Evolutionary conservation across 441 rosid species (phyloP).

Genomic region (Croton setiger): DNA sequence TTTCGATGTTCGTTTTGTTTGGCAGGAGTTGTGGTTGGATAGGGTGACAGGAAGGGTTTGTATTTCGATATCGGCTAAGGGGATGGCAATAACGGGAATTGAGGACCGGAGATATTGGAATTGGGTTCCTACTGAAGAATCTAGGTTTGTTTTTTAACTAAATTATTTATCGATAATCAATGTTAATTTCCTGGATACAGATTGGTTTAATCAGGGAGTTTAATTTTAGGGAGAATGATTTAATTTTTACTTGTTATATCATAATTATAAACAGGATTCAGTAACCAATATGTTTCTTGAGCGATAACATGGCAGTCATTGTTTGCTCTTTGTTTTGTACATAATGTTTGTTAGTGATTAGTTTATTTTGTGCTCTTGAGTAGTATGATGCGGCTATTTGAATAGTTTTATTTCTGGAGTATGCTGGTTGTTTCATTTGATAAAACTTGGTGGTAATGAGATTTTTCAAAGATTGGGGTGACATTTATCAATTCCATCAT

Average conservation of each 20-base stretch:
- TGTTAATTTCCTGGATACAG: background rate
- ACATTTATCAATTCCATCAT: background rate
- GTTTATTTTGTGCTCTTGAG: background rate
- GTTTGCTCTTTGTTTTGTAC: background rate
- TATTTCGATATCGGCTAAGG: constrained; percentile 79
- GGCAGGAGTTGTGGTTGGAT: constrained; percentile 86
- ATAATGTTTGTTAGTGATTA: background rate
- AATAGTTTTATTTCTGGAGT: background rate
- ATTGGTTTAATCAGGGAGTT: constrained; percentile 9
- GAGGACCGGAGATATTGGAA: constrained; percentile 94
- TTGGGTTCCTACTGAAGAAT: constrained; percentile 88
- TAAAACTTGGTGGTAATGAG: background rate
- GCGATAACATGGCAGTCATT: background rate
- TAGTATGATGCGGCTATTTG: background rate
- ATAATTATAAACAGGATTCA: background rate
- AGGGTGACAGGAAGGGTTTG: constrained; percentile 81
- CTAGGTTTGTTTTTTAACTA: constrained; percentile 49
- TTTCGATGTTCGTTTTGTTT: constrained; percentile 16
- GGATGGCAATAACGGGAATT: constrained; percentile 83
- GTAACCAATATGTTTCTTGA: background rate
- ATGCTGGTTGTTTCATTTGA: background rate
- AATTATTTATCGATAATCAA: background rate
- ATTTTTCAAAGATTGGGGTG: background rate
- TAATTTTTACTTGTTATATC: background rate
- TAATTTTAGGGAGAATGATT: background rate